Evolutionary conservation across 2,329 filamentous ascomycete species (phyloP).

Genomic region (Cladosporium sp.): DNA sequence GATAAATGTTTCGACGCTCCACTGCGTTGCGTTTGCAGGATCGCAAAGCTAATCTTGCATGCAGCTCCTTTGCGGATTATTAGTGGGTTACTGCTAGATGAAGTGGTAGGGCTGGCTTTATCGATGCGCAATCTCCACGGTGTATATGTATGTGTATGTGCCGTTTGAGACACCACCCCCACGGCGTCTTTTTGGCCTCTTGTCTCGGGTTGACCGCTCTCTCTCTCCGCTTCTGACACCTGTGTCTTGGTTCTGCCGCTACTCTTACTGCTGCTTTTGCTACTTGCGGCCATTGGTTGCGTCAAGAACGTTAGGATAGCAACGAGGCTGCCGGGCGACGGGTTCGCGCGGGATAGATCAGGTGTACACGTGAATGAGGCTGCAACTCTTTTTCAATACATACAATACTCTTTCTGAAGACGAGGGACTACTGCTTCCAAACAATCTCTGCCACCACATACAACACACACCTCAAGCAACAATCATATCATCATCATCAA

Average conservation of each 20-base stretch:
- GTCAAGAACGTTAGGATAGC: conserved; percentile 6
- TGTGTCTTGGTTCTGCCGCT: conserved; percentile 2
- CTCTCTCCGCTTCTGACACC: conserved; percentile 1
- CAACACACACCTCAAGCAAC: neutral
- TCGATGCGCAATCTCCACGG: neutral
- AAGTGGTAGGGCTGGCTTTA: neutral
- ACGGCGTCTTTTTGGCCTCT: neutral
- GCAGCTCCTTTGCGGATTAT: neutral
- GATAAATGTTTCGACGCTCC: neutral
- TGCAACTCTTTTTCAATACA: neutral
- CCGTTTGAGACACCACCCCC: neutral
- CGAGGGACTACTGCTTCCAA: neutral
- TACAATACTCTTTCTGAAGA: neutral
- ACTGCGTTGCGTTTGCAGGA: neutral
- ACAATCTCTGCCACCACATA: neutral
- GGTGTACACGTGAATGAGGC: neutral
- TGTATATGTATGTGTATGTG: neutral
- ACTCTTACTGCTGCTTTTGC: conserved; percentile 3
- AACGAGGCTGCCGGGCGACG: conserved; percentile 18
- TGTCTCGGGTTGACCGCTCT: conserved; percentile 3
- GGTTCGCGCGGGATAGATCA: neutral
- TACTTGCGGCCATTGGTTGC: neutral
- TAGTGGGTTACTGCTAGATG: neutral
- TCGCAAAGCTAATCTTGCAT: neutral
- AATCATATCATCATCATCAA: neutral